A percentile compares a stretch with the other conserved stretches of the same genome.
phyloP scores from a whole-genome alignment of 306 rosid species.

The Malus orientalis region DNA sequence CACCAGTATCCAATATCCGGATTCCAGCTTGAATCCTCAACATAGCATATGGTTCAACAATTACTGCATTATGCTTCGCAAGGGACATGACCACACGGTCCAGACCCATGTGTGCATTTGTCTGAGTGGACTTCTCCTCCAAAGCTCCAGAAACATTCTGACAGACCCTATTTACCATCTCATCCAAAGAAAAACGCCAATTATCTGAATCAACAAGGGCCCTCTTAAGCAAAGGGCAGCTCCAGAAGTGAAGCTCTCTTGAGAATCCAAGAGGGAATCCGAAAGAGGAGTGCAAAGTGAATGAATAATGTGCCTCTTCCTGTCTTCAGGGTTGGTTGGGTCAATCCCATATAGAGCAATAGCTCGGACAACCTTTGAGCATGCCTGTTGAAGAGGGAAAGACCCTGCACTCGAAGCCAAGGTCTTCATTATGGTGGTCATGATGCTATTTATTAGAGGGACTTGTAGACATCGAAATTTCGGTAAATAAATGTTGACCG shows the following conservation, averaged over 20 bases:
- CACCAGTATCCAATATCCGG: slow-evolving; percentile 41
- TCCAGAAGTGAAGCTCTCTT: slow-evolving; percentile 71
- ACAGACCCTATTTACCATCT: slow-evolving; percentile 79
- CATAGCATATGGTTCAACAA: slow-evolving; percentile 88
- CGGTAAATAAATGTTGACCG: too few relatives aligned
- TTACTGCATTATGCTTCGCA: slow-evolving; percentile 67
- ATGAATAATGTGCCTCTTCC: slow-evolving; percentile 42
- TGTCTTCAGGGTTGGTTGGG: slow-evolving; percentile 70
- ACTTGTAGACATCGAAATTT: slow-evolving; percentile 10
- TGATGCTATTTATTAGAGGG: slow-evolving; percentile 49
- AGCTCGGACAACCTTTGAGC: slow-evolving; percentile 83
- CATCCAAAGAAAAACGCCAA: slow-evolving; percentile 83
- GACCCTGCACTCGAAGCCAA: slow-evolving; percentile 83
- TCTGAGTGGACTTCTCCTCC: slow-evolving; percentile 50
- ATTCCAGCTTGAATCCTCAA: slow-evolving; percentile 61
- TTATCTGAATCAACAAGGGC: slow-evolving; percentile 76
- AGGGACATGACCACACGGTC: slow-evolving; percentile 44
- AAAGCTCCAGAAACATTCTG: slow-evolving; percentile 76
- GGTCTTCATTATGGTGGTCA: slow-evolving; percentile 68
- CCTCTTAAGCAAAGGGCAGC: slow-evolving; percentile 85
- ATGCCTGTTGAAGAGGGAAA: slow-evolving; percentile 70
- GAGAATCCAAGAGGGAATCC: slow-evolving; percentile 62
- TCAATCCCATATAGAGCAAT: slow-evolving; percentile 88
- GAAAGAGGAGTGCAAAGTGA: slow-evolving; percentile 76
- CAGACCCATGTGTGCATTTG: slow-evolving; percentile 68